Base-by-base conservation (phyloP, 139 green algal species). In the Edaphochlamys debaryana region DNA sequence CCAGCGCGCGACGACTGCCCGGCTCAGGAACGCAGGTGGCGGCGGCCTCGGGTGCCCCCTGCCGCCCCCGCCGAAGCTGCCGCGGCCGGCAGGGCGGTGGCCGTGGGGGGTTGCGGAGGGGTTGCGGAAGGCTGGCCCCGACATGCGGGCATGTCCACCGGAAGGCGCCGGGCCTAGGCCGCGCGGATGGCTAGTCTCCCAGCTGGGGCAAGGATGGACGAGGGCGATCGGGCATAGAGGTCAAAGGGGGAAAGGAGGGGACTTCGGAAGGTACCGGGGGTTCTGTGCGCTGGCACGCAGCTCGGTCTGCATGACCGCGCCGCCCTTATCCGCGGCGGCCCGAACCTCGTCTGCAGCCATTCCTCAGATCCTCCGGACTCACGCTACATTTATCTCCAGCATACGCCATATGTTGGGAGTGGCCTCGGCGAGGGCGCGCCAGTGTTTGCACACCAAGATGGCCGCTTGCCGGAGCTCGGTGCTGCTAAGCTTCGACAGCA, bases 361-460 rank as follows among this genome's bases (percentile, higher is more conserved):
- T n/a, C n/a, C n/a, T n/a, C n/a, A n/a, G n/a, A n/a, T n/a, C n/a
- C n/a, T n/a, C n/a, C 45, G 36, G 37, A 30, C 72, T 67, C 34
- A 79, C 72, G 36, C 8, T 36, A 79, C 72, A 9, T 79, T 54
- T 25, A 79, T 68, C 15, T 69, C 72, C 22, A 79, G 4, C 52
- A 54, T 7, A 22, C 54, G 54, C 52, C 72, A 79, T 6, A 79
- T 30, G 34, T 32, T 54, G 15, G 9, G n/a, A 1, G 62, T 25
- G 0, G 62, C 11, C 62, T 68, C 1, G 71, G 52, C 69, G 17
- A 45, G 7, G 11, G 4, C 7, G 4, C 25, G 40, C 56, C 58
- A 80, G 27, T 56, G 73, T 38, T 60, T 70, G 56, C 73, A 70
- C 9, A 80, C 56, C 9, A 80, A 37, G 29, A 37, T 45, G 15